A percentile compares a stretch with the other conserved stretches of the same genome.
phyloP scores from a whole-genome alignment of 2,329 filamentous ascomycete genomes.

The Aspergillus candidus region DNA sequence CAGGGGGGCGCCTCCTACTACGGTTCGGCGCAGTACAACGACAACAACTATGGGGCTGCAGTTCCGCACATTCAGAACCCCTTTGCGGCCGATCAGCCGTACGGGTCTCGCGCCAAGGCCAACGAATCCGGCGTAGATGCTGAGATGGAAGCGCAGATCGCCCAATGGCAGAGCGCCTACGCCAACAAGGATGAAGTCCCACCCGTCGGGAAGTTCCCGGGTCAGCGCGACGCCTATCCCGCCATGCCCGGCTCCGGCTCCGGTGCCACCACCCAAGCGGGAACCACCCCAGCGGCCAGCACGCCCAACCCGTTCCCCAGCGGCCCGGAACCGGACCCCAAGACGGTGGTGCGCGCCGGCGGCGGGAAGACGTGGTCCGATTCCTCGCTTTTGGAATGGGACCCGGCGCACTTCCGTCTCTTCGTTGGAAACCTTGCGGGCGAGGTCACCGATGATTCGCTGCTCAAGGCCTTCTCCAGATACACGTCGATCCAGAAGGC shows the following conservation, averaged over 20 bases:
- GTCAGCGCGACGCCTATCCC: constrained; percentile 37
- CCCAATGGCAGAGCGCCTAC: constrained; percentile 92
- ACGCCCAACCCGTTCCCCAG: constrained; percentile 42
- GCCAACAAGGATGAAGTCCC: constrained; percentile 54
- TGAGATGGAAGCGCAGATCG: constrained; percentile 84
- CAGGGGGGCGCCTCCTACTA: constrained; percentile 40
- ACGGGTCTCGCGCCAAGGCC: constrained; percentile 1
- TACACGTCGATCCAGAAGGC: constrained; percentile 89
- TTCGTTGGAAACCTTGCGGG: constrained; percentile 96
- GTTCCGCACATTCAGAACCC: constrained; percentile 73
- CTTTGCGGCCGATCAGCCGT: constrained; percentile 51
- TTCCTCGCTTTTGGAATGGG: constrained; percentile 84
- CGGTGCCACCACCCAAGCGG: constrained; percentile 27
- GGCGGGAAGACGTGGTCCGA: constrained; percentile 94
- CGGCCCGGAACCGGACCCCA: constrained; percentile 49
- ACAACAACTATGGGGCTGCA: constrained; percentile 44
- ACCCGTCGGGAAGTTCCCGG: constrained; percentile 31
- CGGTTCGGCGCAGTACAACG: constrained; percentile 43
- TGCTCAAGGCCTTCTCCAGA: constrained; percentile 85
- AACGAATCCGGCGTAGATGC: constrained; percentile 53
- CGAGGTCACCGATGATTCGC: constrained; percentile 92
- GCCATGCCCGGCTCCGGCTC: constrained; percentile 38
- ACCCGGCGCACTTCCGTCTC: constrained; percentile 85
- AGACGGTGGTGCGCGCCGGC: constrained; percentile 81
- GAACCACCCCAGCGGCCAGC: constrained; percentile 21